Percentiles rank a stretch among this genome's conserved stretches.
These are phyloP conservation scores for Antrodiella citrinella DNA, from an alignment of 768 basidiomycete species.

Conservation along the genomic window DNA sequence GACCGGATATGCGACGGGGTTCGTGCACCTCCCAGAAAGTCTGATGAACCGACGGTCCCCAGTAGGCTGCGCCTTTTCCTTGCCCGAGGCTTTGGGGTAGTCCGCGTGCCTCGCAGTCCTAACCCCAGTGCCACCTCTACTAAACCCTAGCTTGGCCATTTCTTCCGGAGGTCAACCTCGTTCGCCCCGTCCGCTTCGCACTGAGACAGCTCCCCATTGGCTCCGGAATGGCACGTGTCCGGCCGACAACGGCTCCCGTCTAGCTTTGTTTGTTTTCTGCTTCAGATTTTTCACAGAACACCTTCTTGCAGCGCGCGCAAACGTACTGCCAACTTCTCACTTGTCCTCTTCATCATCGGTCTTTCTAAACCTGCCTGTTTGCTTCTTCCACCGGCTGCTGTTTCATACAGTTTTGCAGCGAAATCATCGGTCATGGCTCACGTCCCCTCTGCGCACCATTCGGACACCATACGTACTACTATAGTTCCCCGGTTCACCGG, in stretches of 20 bases:
- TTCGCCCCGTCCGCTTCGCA: constrained; percentile 3
- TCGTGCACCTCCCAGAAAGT: too few relatives aligned
- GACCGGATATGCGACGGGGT: too few relatives aligned
- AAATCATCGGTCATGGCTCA: not conserved
- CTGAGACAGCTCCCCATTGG: not conserved
- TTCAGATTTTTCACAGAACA: too few relatives aligned
- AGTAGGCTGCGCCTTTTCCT: too few relatives aligned
- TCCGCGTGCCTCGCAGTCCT: constrained; percentile 23
- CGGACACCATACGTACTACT: not conserved
- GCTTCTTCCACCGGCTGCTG: not conserved
- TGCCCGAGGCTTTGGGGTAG: constrained; percentile 6
- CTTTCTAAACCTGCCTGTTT: not conserved
- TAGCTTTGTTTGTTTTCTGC: too few relatives aligned
- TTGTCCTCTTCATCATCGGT: not conserved
- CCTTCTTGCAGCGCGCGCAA: too few relatives aligned
- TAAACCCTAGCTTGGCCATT: not conserved
- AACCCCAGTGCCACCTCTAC: constrained; percentile 8
- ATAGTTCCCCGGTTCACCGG: too few relatives aligned
- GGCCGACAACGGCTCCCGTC: too few relatives aligned
- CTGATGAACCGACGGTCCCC: too few relatives aligned
- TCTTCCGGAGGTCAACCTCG: constrained; percentile 2
- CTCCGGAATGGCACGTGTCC: too few relatives aligned
- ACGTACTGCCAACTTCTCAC: not conserved
- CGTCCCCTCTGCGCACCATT: not conserved
- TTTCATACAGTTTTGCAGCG: constrained; percentile 6